Evolutionary conservation across 164 flowering plant species (phyloP), one percentile per base, ranked within the genome.

Genomic region (Chloranthus sessilifolius): DNA sequence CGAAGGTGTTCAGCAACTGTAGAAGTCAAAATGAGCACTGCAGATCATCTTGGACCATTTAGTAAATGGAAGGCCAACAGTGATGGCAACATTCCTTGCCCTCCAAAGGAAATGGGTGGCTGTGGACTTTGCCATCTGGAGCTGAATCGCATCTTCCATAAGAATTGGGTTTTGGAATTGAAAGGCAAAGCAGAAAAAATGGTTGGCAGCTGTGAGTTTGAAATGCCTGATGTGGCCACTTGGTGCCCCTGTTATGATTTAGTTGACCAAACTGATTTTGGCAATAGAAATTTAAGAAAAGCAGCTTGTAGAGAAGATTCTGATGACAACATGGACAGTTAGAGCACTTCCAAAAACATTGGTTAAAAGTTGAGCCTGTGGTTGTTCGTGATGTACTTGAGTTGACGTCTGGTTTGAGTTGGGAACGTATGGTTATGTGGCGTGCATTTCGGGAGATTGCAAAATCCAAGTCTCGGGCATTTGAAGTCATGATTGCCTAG

Each of bases 371-470:
- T 29, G 83, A 90, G 70, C 98, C 98, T 3, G 84, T 90, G 12
- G 66, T 90, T 55, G 96, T 90, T 6, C 72, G 79, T 4, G 63
- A 77, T 68, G 86, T 80, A 53, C 82, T 91, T 52, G 80, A 83
- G 38, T 56, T 35, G 50, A 52, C 86, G 20, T 52, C 65, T 49
- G 95, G 95, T 14, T 64, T 91, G 63, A 90, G 98, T 60, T 91
- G 96, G 98, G 98, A 88, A 30, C 98, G 96, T 14, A 75, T 76
- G 94, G 95, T 88, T 49, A 88, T 91, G 96, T 82, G 85, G 82
- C 89, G 96, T 58, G 98, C 95, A 28, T 62, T 64, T 39, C 88
- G 96, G 21, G 87, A 84, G 55, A 59, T 66, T 14, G 53, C 29
- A 14, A 60, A 68, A 22, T 20, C 34, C 15, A 79, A 64, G 11